Base-by-base conservation (phyloP, 345 rosid genomes). In the Adansonia digitata region DNA sequence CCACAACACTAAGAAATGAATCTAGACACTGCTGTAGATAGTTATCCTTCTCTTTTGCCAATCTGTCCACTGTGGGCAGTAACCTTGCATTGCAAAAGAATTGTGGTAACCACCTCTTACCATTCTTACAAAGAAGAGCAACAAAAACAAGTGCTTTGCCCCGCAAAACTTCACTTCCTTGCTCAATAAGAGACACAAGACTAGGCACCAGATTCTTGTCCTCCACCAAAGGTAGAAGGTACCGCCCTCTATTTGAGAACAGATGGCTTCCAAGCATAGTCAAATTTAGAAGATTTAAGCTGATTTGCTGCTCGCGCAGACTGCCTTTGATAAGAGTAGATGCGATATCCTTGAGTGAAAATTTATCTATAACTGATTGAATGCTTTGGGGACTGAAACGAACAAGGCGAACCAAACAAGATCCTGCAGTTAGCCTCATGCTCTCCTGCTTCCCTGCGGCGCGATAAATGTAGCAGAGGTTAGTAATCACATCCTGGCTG, bases 401-500 rank as follows among this genome's bases (percentile, higher is more conserved):
- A 71, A 89, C 90, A 53, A 95, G 87, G 52, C 99, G 98, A 81
- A 91, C 98, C 79, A 95, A 82, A 85, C 99, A 95, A 77, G 99
- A 95, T 77, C 99, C 99, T 64, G 99, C 97, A 43, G 97, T 90
- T 45, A 90, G 90, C 86, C 96, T 88, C 88, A 91, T 86, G 89
- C 92, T 91, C 80, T 95, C 99, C 72, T 87, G 98, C 84, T 95
- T 95, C 73, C 99, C 98, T 31, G 85, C 69, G 64, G 99, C 98
- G 75, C 86, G 84, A 74, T 89, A 91, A 69, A 95, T 93, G 71
- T 95, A 88, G 82, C 96, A 95, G 39, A 95, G 81, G 80, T 93
- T 95, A 75, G 81, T 87, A 56, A 93, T 87, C 75, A 93, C 88
- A 80, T 95, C 99, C 78, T 88, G 97, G 88, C 96, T 93, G 52